These are phyloP conservation scores for Cystobasidium tubakii DNA, from an alignment of 768 basidiomycete species.

Conservation along the genomic window DNA sequence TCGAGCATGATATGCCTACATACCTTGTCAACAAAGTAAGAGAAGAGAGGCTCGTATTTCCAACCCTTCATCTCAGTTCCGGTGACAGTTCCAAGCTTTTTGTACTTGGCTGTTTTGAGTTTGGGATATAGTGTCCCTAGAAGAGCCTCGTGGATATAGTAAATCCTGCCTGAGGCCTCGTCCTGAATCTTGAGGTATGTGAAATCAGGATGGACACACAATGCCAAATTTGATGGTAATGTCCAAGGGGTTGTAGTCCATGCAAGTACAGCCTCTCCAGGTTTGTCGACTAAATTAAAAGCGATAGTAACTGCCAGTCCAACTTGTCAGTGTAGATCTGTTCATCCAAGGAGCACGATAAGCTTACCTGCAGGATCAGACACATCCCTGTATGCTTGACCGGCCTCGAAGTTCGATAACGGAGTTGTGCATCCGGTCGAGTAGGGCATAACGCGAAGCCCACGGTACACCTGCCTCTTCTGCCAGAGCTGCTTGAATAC, in stretches of 20 bases:
- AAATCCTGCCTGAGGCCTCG: constrained; percentile 73
- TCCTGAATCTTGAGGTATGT: constrained; percentile 97
- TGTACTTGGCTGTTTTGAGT: constrained; percentile 91
- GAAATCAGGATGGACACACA: constrained; percentile 94
- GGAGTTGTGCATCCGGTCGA: constrained; percentile 94
- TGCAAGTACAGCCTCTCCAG: constrained; percentile 77
- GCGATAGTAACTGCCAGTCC: constrained; percentile 69
- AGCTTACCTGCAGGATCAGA: constrained; percentile 78
- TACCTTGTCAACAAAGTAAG: constrained; percentile 93
- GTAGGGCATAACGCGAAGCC: constrained; percentile 93
- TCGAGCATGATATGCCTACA: constrained; percentile 37
- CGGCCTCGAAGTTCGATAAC: constrained; percentile 94
- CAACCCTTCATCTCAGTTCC: constrained; percentile 92
- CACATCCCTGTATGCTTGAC: constrained; percentile 82
- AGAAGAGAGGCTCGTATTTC: constrained; percentile 89
- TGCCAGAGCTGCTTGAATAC: constrained; percentile 90
- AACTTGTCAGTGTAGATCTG: not conserved
- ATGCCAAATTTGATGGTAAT: constrained; percentile 83
- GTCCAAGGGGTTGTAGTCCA: constrained; percentile 99
- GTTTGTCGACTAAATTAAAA: constrained; percentile 90
- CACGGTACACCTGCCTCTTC: constrained; percentile 85
- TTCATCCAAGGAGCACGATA: not conserved
- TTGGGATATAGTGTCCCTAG: constrained; percentile 89
- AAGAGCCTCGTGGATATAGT: constrained; percentile 82
- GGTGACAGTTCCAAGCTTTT: constrained; percentile 78